Evolutionary conservation across 129 eudicot species (phyloP).

Genomic region (Solidago caesia): DNA sequence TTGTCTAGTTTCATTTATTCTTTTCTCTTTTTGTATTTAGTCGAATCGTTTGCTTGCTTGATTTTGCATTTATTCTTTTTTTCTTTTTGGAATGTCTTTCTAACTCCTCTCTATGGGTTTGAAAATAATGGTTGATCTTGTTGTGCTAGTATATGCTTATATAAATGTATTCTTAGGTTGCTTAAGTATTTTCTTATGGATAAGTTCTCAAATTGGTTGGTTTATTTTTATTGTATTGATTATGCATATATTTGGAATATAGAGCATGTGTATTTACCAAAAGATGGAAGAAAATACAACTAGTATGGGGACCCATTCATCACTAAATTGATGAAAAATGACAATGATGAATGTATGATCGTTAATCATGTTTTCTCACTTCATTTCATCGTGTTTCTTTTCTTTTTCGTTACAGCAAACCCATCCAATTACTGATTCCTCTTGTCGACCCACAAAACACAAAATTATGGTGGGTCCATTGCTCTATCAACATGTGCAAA

Average conservation of each 20-base stretch:
- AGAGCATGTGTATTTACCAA: neutral
- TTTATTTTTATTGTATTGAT: neutral
- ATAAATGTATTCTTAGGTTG: too few species aligned
- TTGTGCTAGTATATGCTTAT: too few species aligned
- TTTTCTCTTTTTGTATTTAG: too few species aligned
- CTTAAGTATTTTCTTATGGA: too few species aligned
- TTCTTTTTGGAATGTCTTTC: too few species aligned
- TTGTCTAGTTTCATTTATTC: too few species aligned
- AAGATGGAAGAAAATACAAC: neutral
- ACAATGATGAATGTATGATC: slow-evolving; percentile 1
- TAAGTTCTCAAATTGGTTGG: too few species aligned
- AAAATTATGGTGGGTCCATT: slow-evolving; percentile 13
- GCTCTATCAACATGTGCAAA: slow-evolving; percentile 5
- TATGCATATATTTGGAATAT: neutral
- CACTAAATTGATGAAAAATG: slow-evolving; percentile 10
- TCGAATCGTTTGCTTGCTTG: too few species aligned
- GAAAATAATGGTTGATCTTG: too few species aligned
- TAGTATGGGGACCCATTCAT: slow-evolving; percentile 1
- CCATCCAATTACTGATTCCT: slow-evolving; percentile 6
- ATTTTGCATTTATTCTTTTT: too few species aligned
- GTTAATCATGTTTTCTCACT: slow-evolving; percentile 6
- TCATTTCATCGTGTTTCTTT: slow-evolving; percentile 23
- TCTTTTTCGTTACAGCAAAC: slow-evolving; percentile 12
- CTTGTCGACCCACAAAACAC: slow-evolving; percentile 25
- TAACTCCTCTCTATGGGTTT: too few species aligned